Base-by-base conservation (phyloP, 441 rosid species). In the Pelargonium fulgidum region DNA sequence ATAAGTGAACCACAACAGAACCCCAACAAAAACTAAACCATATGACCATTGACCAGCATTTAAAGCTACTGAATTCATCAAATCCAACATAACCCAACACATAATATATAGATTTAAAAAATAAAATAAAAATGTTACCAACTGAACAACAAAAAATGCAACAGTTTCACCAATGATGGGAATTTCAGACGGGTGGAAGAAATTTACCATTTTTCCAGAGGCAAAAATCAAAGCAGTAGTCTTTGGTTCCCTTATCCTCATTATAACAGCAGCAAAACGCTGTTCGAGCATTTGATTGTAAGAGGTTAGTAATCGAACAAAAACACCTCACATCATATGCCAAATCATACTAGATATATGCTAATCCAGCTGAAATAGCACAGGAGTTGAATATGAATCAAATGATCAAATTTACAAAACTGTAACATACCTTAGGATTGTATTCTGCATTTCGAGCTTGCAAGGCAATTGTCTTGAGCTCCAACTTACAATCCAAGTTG, bases 401-500 rank as follows among this genome's bases (percentile, higher is more conserved):
- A 29, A 29, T 29, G 36, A 29, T 29, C 36, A 3, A 3, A 29
- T 29, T 29, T 29, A 29, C 36, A 24, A 62, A 62, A 26, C 36
- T 2, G 39, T 24, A n/a, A 26, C 79, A 66, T 70, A 92, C 99
- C 98, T 94, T 92, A 1, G 99, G 99, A 73, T 94, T 92, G 71
- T 92, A 94, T 76, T 94, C 98, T 24, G 98, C 99, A 84, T 95
- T 95, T 62, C 98, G 90, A 70, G 98, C 99, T 74, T 90, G 97
- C 73, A 90, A 66, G n/a, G 99, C 99, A 69, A 95, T 95, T 63
- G 87, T 83, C 84, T 92, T 92, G 48, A 95, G 95, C 77, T 95
- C 99, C 78, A 95, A 79, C 76, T 89, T 92, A 82, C 98, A 90
- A 71, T 95, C 99, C 78, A 95, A 85, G 79, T 89, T 95, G 73